phyloP scores from a whole-genome alignment of 805 yeast species.

The Candida boidinii region DNA sequence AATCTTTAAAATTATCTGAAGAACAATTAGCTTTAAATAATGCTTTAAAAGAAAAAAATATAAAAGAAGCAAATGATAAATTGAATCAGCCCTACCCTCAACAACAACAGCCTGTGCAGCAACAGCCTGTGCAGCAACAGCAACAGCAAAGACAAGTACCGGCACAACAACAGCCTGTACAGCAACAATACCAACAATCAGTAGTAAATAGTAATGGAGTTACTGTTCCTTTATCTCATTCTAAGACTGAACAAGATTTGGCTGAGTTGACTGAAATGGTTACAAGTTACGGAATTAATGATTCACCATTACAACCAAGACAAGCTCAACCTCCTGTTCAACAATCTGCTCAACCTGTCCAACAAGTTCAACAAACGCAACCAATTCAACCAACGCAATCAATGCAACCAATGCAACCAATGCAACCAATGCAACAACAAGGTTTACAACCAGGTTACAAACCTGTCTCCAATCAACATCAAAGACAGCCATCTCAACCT shows the following conservation, averaged over 20 bases:
- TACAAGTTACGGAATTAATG: constrained; percentile 18
- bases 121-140: constrained; percentile 4
- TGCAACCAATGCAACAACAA: not conserved
- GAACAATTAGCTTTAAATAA: constrained; percentile 16
- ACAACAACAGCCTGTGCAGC: constrained; percentile 10
- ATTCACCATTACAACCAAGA: constrained; percentile 16
- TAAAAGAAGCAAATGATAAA: constrained; percentile 16
- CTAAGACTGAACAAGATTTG: constrained; percentile 18
- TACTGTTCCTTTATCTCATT: constrained; percentile 6
- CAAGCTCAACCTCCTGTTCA: constrained; percentile 11
- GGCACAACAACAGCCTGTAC: constrained; percentile 6
- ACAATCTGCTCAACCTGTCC: not conserved
- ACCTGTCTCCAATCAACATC: constrained; percentile 10
- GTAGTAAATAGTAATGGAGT: constrained; percentile 1
- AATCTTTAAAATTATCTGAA: constrained; percentile 17
- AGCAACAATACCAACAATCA: constrained; percentile 3
- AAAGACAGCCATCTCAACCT: constrained; percentile 6
- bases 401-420: too few relatives aligned
- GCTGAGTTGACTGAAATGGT: constrained; percentile 25
- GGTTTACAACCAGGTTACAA: constrained; percentile 4
- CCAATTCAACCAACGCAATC: too few relatives aligned
- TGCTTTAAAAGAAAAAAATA: constrained; percentile 20
- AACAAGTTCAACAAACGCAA: too few relatives aligned
- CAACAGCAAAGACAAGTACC: constrained; percentile 3
- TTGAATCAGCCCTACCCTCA: constrained; percentile 12